These are phyloP conservation scores for Cryptosporidium sp. DNA, from an alignment of 169 alveolate species.

Conservation along the genomic window DNA sequence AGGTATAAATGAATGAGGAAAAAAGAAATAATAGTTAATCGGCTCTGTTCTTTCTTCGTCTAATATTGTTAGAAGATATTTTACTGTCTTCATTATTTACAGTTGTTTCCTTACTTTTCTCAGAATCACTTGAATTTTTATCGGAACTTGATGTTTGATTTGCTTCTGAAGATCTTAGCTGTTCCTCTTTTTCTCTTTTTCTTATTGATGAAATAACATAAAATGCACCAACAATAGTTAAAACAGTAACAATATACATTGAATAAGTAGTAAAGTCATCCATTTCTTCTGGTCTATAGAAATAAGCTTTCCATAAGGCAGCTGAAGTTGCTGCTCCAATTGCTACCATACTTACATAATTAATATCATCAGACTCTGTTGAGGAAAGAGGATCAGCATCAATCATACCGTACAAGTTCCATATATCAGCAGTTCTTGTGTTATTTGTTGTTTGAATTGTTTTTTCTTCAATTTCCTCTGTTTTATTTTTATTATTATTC, in stretches of 20 bases:
- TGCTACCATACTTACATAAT: slow-evolving; percentile 72
- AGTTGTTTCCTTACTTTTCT: slow-evolving; percentile 12
- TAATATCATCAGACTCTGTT: slow-evolving; percentile 41
- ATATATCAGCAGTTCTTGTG: slow-evolving; percentile 25
- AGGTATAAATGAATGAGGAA: no score
- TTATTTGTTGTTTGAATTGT: slow-evolving; percentile 6
- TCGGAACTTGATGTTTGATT: neutral
- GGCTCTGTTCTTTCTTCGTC: slow-evolving; percentile 70
- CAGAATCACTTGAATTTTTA: neutral
- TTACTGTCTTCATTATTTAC: slow-evolving; percentile 17
- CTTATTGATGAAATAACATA: slow-evolving; percentile 58
- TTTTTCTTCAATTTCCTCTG: neutral
- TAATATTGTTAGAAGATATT: neutral
- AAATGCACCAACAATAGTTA: slow-evolving; percentile 51
- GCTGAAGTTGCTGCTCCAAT: slow-evolving; percentile 76
- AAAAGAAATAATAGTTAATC: neutral
- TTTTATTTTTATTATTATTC: neutral
- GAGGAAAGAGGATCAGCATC: slow-evolving; percentile 47
- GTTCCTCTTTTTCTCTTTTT: slow-evolving; percentile 39
- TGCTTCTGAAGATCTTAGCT: neutral
- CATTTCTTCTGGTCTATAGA: slow-evolving; percentile 75
- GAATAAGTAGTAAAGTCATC: slow-evolving; percentile 69
- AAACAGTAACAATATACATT: slow-evolving; percentile 63
- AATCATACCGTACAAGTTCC: slow-evolving; percentile 68
- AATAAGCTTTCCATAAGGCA: slow-evolving; percentile 70